phyloP scores from a whole-genome alignment of 306 rosid species.

The Ammopiptanthus mongolicus region DNA sequence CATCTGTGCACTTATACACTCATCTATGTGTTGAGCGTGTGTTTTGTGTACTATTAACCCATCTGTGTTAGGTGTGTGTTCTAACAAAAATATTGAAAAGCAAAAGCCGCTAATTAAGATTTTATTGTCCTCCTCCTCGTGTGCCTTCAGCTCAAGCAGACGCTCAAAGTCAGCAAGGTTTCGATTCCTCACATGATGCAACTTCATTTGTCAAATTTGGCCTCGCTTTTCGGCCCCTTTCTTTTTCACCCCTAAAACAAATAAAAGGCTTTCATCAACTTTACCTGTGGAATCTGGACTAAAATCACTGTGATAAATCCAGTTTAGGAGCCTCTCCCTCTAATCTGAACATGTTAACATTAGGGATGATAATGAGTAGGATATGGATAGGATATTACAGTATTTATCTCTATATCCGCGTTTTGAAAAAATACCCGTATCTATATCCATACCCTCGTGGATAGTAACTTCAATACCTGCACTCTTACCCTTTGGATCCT shows the following conservation, averaged over 20 bases:
- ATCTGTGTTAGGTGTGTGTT: no score
- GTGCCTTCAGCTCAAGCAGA: conserved; percentile 18
- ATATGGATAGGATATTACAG: no score
- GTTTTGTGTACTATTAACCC: no score
- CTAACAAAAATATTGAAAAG: background rate
- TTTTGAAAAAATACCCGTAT: no score
- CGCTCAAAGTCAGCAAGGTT: background rate
- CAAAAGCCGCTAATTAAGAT: conserved; percentile 57
- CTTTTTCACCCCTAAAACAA: background rate
- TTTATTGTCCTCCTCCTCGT: conserved; percentile 12
- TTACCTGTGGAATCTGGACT: background rate
- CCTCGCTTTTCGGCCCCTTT: background rate
- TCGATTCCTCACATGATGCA: conserved; percentile 9
- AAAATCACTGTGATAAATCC: background rate
- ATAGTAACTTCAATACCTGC: no score
- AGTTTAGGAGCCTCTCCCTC: background rate
- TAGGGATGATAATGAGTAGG: background rate
- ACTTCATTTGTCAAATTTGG: conserved; percentile 1
- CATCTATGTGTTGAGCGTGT: no score
- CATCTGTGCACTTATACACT: no score
- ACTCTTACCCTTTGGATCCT: no score
- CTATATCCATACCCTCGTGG: no score
- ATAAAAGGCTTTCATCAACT: background rate
- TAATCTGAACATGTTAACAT: background rate
- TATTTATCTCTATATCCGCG: no score